Evolutionary conservation across 345 rosid species (phyloP).

Genomic region (Psidium guajava): DNA sequence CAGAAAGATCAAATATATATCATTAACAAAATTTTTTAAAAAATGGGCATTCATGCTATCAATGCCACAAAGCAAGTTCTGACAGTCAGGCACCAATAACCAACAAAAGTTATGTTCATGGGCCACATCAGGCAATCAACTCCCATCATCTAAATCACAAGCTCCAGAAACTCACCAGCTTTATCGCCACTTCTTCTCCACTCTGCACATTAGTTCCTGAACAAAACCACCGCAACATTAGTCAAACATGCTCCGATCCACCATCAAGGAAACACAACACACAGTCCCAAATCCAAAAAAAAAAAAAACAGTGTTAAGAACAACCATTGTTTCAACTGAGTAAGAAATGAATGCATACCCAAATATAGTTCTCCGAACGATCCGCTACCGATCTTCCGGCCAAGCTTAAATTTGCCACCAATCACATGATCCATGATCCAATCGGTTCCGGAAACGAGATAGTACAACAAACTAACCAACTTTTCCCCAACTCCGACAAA

Average conservation of each 20-base stretch:
- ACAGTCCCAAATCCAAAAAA: background rate
- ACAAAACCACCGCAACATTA: background rate
- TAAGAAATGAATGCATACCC: conserved; percentile 26
- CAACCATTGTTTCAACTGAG: background rate
- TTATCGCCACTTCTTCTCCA: conserved; percentile 89
- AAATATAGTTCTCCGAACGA: conserved; percentile 85
- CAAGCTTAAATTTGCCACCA: conserved; percentile 90
- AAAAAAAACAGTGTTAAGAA: background rate
- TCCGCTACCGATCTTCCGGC: conserved; percentile 96
- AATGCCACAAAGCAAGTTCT: background rate
- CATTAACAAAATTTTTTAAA: background rate
- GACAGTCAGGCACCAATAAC: background rate
- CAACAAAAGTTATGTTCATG: background rate
- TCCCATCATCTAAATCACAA: background rate
- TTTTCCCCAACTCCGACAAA: conserved; percentile 2
- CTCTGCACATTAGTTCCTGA: conserved; percentile 70
- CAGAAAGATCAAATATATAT: background rate
- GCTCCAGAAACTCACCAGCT: conserved; percentile 42
- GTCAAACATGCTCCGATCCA: background rate
- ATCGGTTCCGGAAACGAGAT: background rate
- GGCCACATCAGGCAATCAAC: background rate
- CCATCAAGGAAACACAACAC: background rate
- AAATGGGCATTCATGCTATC: background rate
- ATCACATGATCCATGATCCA: conserved; percentile 50
- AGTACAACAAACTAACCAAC: conserved; percentile 3